Evolutionary conservation across 331 rosid species (phyloP), one percentile per base, ranked within the genome.

Genomic region (Acacia concinna): DNA sequence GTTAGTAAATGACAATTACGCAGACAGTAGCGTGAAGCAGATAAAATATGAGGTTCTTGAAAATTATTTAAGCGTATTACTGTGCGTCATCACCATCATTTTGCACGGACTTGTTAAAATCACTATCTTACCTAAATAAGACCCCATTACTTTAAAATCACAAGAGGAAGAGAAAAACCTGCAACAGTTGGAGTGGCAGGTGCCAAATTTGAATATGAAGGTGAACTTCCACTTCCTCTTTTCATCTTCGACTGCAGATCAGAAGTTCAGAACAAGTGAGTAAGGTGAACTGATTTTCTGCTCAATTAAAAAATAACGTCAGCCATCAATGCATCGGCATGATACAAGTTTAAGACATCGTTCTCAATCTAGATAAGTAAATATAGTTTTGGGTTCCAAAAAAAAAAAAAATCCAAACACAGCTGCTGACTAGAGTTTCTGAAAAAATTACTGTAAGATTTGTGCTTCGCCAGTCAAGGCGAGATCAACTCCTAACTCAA

Each of bases 211-310:
- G 87, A 34, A 52, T 81, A 49, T 30, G 82, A 75, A 9, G 88
- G 76, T 49, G 90, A 71, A 17, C 41, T 76, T 79, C 93, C 97
- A 69, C 88, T 85, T 71, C 99, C 99, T 83, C 96, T 93, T 83
- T 90, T 95, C 80, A 90, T 41, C 86, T 90, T 95, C 70, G 97
- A 86, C 99, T 95, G 93, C 84, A 90, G 75, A 79, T 80, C 73
- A 78, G 54, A 73, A 81, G 77, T 75, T 77, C 70, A 77, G 59
- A 73, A 81, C 46, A 75, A 25, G 47, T 68, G 52, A 83, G 27
- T 47, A 59, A 0, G 67, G 54, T 41, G 44, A 74, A 76, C 13
- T 37, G 62, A 74, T 25, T 9, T 3, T n/a, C 37, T 46, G 43
- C 5, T 32, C 40, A 32, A 34, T n/a, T 35, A 57, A 57, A 57